phyloP scores from a whole-genome alignment of 2,329 filamentous ascomycete genomes.

The Stachybotrys chlorohalonatus region DNA sequence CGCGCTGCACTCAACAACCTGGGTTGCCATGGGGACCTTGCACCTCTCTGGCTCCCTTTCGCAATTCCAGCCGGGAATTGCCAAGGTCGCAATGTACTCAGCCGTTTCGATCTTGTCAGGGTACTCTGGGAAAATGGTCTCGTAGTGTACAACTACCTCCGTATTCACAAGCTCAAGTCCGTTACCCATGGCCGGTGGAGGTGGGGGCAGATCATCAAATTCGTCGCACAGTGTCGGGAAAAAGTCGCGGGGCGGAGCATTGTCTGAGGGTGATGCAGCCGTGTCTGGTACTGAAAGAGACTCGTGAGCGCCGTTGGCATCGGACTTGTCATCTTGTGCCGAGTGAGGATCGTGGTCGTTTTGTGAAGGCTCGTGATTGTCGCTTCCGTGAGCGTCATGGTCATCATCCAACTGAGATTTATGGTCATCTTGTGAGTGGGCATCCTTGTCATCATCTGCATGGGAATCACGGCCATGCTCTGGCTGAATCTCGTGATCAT shows the following conservation, averaged over 20 bases:
- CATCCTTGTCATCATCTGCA: neutral
- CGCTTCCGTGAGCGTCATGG: too few relatives aligned
- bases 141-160: conserved; percentile 8
- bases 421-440: too few relatives aligned
- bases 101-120: conserved; percentile 19
- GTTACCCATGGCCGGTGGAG: conserved; percentile 22
- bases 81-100: conserved; percentile 22
- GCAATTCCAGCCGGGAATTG: conserved; percentile 12
- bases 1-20: conserved; percentile 10
- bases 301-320: too few relatives aligned
- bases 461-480: neutral
- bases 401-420: too few relatives aligned
- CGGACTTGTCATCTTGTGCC: too few relatives aligned
- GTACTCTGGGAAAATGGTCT: conserved; percentile 19
- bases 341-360: too few relatives aligned
- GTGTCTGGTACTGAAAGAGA: neutral
- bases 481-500: neutral
- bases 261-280: neutral
- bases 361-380: too few relatives aligned
- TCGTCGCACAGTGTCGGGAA: conserved; percentile 36
- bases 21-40: conserved; percentile 11
- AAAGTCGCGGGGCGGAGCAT: conserved; percentile 8
- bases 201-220: conserved; percentile 15
- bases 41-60: conserved; percentile 8
- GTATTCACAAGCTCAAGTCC: neutral